phyloP scores from a whole-genome alignment of 116 monocot genomes.

The Zostera marina region DNA sequence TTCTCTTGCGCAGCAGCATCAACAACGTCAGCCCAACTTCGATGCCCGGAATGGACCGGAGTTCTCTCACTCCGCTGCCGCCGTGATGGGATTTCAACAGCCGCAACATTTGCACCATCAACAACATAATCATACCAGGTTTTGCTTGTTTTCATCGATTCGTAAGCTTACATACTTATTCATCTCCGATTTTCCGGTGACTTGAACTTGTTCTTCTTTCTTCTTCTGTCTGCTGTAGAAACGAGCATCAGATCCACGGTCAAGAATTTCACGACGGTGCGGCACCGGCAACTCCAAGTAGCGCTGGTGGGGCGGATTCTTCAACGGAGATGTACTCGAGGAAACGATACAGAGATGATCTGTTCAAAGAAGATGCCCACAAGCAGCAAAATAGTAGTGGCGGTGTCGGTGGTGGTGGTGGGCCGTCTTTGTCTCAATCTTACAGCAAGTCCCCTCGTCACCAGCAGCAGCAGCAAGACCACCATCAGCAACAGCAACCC shows the following conservation, averaged over 20 bases:
- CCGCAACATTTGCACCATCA: constrained; percentile 21
- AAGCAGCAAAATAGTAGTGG: constrained; percentile 12
- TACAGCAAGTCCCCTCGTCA: constrained; percentile 8
- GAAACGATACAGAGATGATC: constrained; percentile 57
- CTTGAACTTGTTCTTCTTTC: neutral
- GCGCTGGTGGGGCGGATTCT: constrained; percentile 4
- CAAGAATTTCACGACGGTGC: constrained; percentile 9
- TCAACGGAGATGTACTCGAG: constrained; percentile 39
- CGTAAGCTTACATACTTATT: neutral
- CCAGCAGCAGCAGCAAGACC: constrained; percentile 1
- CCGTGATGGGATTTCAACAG: constrained; percentile 52
- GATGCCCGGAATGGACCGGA: neutral
- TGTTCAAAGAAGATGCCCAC: constrained; percentile 48
- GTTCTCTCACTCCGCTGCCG: constrained; percentile 27
- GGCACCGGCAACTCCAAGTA: neutral
- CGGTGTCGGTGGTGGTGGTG: constrained; percentile 6
- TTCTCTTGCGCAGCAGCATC: constrained; percentile 18
- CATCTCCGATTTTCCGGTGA: too few relatives aligned
- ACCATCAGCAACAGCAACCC: neutral
- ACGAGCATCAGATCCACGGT: constrained; percentile 11
- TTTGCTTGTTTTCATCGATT: neutral
- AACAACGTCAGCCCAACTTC: neutral
- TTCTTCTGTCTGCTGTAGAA: neutral
- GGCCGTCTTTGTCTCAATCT: neutral
- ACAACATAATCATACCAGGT: constrained; percentile 10